Evolutionary conservation across 2,329 filamentous ascomycete genomes (phyloP), one percentile per base, ranked within the genome.

Genomic region (Epichloe aotearoae): DNA sequence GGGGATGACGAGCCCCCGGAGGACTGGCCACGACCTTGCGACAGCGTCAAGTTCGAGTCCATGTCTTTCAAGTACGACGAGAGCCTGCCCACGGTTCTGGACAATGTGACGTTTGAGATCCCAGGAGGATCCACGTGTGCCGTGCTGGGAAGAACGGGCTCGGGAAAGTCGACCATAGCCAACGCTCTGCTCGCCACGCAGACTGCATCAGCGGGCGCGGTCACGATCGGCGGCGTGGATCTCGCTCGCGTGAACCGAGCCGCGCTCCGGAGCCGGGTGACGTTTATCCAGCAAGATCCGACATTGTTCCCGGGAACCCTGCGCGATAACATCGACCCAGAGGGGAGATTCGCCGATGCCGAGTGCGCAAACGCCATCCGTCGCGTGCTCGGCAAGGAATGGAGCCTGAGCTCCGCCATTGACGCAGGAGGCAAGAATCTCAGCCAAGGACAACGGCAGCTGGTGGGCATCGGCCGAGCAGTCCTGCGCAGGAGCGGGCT

Each of bases 61-160:
- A 84, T 89, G 50, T 88, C 85, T 0, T 79, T 95, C 52, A 80
- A 80, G 45, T 95, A 95, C 58, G 88, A 87, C 6, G 79, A 84
- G 1, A 78, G 85, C 52, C 77, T 94, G 0, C 85, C 89, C 0
- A 82, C 85, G 0, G 85, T 88, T 0, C 68, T 95, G 1, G 69
- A 73, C 7, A 72, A 83, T 43, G 73, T 94, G 30, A 80, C 78
- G 0, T 82, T 95, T 54, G 78, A 73, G 2, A 88, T 95, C 49
- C 85, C 86, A 0, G 76, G 76, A 3, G 76, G 77, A 1, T 71
- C 76, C 8, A 80, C 76, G 0, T 79, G 79, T 39, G 77, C 77
- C 0, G 79, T 95, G 5, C 83, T 91, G 1, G 89, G 89, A 1
- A 81, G 89, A 37, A 95, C 90, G 0, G 84, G 87, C 0, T 93